Evolutionary conservation across 257 asterid species (phyloP).

Genomic region (Nicotiana otophora): DNA sequence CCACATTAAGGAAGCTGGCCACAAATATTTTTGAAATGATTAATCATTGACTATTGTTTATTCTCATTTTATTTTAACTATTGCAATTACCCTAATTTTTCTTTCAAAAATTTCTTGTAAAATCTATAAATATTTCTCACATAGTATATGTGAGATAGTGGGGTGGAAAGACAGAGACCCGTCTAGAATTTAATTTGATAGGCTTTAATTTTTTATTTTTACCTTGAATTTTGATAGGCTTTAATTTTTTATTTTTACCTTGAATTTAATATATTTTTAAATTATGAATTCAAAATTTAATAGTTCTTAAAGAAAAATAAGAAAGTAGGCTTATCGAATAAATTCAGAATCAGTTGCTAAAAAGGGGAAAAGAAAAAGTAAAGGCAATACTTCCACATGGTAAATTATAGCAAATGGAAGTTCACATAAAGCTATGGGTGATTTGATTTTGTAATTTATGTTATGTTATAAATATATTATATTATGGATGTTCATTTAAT

Average conservation of each 20-base stretch:
- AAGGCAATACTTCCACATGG: background rate
- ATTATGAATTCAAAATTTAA: too few relatives aligned
- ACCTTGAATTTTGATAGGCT: background rate
- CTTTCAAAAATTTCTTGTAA: background rate
- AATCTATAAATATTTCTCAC: background rate
- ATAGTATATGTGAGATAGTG: background rate
- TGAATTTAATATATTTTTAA: too few relatives aligned
- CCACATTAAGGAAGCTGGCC: background rate
- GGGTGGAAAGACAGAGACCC: background rate
- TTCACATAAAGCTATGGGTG: background rate
- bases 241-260: background rate
- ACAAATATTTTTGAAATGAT: background rate
- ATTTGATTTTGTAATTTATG: too few relatives aligned
- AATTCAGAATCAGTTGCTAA: background rate
- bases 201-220: background rate
- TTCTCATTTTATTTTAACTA: background rate
- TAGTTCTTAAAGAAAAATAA: too few relatives aligned
- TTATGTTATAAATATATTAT: too few relatives aligned
- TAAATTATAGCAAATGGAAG: background rate
- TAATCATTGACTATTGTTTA: background rate
- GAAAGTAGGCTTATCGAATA: background rate
- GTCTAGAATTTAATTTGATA: background rate
- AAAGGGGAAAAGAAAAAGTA: background rate
- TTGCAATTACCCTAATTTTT: background rate
- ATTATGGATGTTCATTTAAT: too few relatives aligned